Evolutionary conservation across 805 yeast species (phyloP), one percentile per base, ranked within the genome.

Genomic region (Lachancea lanzarotensis): DNA sequence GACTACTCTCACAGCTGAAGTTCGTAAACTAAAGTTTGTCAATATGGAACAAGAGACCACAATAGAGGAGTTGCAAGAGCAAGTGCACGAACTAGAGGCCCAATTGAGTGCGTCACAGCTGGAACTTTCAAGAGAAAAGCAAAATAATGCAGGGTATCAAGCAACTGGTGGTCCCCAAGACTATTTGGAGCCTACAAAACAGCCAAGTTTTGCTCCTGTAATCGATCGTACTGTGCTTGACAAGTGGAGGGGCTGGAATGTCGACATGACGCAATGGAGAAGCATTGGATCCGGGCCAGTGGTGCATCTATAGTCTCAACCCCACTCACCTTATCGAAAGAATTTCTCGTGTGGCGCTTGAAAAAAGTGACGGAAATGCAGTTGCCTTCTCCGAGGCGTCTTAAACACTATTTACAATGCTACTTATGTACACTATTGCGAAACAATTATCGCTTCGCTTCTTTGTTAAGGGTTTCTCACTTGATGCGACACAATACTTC

Each of bases 231-330:
- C 74, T 11, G 80, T 78, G 53, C 65, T 90, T 52, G 70, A 73
- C 58, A 79, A 78, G 52, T 90, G 95, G 95, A 81, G 79, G 52
- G 80, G 78, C 40, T 90, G 90, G 89, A 87, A 83, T 57, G 75
- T 88, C 2, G 96, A 90, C 57, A 85, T 90, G 95, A 74, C 86
- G 20, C 55, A 61, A 12, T 90, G 97, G 97, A 74, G 83, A 57
- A 75, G 81, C 42, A 70, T 78, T 15, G 88, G 87, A 1, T 67
- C 74, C 42, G 89, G 89, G 2, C 81, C 85, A 2, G 59, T 74
- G 3, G 68, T 82, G 12, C 79, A 78, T 38, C 56, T 72, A 35
- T 75, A 57, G 52, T n/a, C n/a, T n/a, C n/a, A n/a, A n/a, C n/a
- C n/a, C n/a, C n/a, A n/a, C n/a, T n/a, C n/a, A n/a, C n/a, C n/a